These are phyloP conservation scores for Lactuca sativa DNA, from an alignment of 129 eudicot species.

Conservation along the genomic window DNA sequence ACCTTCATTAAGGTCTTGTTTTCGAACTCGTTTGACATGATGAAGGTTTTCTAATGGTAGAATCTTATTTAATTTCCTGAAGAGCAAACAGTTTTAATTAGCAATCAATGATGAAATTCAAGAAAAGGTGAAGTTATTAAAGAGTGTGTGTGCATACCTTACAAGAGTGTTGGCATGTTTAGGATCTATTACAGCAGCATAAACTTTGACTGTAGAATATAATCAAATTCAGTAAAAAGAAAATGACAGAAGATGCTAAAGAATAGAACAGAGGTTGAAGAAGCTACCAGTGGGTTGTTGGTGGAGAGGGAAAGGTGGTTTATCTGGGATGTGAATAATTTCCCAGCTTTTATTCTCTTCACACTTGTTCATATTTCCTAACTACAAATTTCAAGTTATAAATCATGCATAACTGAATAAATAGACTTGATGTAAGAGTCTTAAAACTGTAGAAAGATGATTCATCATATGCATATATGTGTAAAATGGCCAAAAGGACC, in stretches of 20 bases:
- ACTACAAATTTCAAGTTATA: constrained; percentile 4
- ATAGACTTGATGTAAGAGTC: too few species aligned
- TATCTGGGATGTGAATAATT: constrained; percentile 79
- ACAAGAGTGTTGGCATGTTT: constrained; percentile 68
- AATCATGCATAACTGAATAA: background rate
- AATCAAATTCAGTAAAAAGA: constrained; percentile 11
- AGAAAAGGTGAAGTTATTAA: background rate
- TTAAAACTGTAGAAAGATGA: too few species aligned
- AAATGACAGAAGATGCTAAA: background rate
- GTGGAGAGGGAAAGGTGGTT: constrained; percentile 61
- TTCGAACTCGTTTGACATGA: constrained; percentile 86
- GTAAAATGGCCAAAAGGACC: too few species aligned
- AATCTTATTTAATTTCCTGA: constrained; percentile 74
- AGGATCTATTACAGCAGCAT: constrained; percentile 71
- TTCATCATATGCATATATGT: too few species aligned
- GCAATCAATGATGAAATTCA: constrained; percentile 4
- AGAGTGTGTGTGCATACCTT: constrained; percentile 43
- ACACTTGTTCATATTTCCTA: constrained; percentile 26
- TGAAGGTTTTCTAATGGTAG: constrained; percentile 73
- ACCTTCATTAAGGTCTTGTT: constrained; percentile 56
- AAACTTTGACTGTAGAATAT: constrained; percentile 51
- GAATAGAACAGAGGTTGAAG: constrained; percentile 9
- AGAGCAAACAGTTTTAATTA: constrained; percentile 12
- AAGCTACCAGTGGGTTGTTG: constrained; percentile 74
- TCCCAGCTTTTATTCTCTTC: constrained; percentile 39